Conservation (phyloP, 306 rosid species). For the Rubus parviflorus region DNA sequence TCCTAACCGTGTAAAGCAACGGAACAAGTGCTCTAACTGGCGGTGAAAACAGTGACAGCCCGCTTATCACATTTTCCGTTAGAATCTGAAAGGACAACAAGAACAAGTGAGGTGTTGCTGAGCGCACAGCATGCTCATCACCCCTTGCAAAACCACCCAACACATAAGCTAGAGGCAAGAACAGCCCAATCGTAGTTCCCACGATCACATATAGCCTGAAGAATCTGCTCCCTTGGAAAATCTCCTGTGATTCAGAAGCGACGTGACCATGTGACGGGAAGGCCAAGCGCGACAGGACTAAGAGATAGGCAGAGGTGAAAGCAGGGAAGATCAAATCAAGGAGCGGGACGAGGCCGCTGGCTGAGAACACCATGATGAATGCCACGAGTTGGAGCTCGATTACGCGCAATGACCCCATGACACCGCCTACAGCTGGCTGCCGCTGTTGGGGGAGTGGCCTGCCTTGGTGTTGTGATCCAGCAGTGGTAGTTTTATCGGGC, state of each 20-base stretch:
- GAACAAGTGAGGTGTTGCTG: slow-evolving; percentile 79
- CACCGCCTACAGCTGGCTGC: slow-evolving; percentile 31
- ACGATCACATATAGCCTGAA: slow-evolving; percentile 61
- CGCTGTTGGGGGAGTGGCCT: slow-evolving; percentile 7
- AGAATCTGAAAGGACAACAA: slow-evolving; percentile 72
- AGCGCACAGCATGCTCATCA: slow-evolving; percentile 74
- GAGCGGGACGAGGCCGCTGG: slow-evolving; percentile 78
- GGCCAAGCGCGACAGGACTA: slow-evolving; percentile 57
- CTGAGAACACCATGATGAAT: slow-evolving; percentile 82
- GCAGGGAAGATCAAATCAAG: slow-evolving; percentile 66
- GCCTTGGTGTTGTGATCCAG: not conserved
- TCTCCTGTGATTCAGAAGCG: slow-evolving; percentile 31
- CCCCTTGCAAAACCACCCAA: slow-evolving; percentile 89
- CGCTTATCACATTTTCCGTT: slow-evolving; percentile 71
- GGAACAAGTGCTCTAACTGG: slow-evolving; percentile 84
- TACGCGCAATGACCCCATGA: slow-evolving; percentile 76
- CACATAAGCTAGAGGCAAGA: slow-evolving; percentile 78
- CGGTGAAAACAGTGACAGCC: slow-evolving; percentile 71
- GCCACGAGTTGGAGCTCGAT: slow-evolving; percentile 89
- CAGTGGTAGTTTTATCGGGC: slow-evolving; percentile 20
- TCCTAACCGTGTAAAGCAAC: slow-evolving; percentile 60
- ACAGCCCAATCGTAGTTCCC: slow-evolving; percentile 69
- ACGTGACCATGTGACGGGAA: slow-evolving; percentile 47
- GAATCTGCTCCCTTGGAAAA: slow-evolving; percentile 49
- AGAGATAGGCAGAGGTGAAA: slow-evolving; percentile 55